Evolutionary conservation across 2,329 filamentous ascomycete genomes (phyloP).

Genomic region (Fusarium sulawesiense): DNA sequence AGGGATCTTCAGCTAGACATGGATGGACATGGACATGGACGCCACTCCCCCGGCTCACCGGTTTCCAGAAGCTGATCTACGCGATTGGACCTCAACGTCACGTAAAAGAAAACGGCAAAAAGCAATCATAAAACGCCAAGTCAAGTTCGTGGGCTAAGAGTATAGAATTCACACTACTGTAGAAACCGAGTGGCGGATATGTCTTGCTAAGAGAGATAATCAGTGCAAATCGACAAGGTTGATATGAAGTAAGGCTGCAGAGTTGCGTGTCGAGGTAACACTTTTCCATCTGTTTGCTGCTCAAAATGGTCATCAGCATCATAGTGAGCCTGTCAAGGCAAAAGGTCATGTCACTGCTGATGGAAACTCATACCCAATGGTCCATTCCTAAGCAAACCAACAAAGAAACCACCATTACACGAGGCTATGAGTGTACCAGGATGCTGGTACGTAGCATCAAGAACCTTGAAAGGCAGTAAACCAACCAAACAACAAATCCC

Average conservation of each 20-base stretch:
- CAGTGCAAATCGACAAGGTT: neutral
- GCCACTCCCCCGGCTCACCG: conserved; percentile 25
- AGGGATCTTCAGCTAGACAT: conserved; percentile 1
- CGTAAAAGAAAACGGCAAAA: neutral
- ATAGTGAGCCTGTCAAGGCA: neutral
- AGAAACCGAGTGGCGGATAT: conserved; percentile 8
- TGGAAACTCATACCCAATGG: conserved; percentile 1
- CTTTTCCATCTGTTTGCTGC: neutral
- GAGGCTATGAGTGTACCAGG: neutral
- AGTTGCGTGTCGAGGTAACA: conserved; percentile 1
- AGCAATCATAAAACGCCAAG: neutral
- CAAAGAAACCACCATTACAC: neutral
- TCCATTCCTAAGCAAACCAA: neutral
- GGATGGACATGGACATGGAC: conserved; percentile 10
- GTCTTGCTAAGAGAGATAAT: neutral
- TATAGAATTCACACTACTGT: neutral
- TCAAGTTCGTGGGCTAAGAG: neutral
- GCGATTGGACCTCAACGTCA: conserved; percentile 20
- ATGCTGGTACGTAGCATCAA: conserved; percentile 9
- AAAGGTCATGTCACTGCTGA: neutral
- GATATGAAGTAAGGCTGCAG: conserved; percentile 3
- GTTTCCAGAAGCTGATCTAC: conserved; percentile 28
- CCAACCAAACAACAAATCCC: conserved; percentile 9
- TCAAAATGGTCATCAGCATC: neutral
- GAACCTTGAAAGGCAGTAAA: neutral